Base-by-base conservation (phyloP, 2,329 filamentous ascomycete genomes). In the Alternaria sp. region DNA sequence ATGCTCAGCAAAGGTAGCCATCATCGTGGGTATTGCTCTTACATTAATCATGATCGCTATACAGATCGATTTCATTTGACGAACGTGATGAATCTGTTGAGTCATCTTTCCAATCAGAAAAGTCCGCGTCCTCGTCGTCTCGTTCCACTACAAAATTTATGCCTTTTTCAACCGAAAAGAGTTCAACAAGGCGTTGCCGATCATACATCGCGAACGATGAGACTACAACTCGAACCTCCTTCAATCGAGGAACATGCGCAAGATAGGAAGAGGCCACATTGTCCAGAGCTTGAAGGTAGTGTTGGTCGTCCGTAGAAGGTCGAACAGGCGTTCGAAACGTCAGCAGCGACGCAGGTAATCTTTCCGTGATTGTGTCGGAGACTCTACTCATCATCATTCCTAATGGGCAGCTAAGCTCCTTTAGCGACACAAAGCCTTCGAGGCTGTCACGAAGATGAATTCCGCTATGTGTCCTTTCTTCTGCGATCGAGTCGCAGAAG, bases 61-160 rank as follows among this genome's bases (percentile, higher is more conserved):
- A 69, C 34, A 69, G 36, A 27, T 66, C 57, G 18, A 66, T 59
- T 16, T 69, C 67, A 46, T 65, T 54, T 3, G 65, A 67, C 5
- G 63, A 64, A 10, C 54, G 48, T 10, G 64, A 62, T 4, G 66
- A 65, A 11, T 58, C 55, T 4, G 57, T 49, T n/a, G 62, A 58
- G 10, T 50, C 45, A 18, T 32, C 58, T 11, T 30, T 25, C 58
- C 62, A 67, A n/a, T 34, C 55, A 5, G 6, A 14, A n/a, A 48
- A 60, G 4, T 43, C 56, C 9, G 51, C 48, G 16, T 57, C 40
- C 3, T 27, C 62, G 20, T 44, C 44, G 5, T 49, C 44, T 12
- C 50, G 38, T 16, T 64, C 61, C n/a, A 64, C 41, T 5, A 46
- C 34, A 4, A 71, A 57, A 3, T 40, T 55, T n/a, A 71, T 38